Conservation (phyloP, 139 green algal genomes). For the Volvox africanus region DNA sequence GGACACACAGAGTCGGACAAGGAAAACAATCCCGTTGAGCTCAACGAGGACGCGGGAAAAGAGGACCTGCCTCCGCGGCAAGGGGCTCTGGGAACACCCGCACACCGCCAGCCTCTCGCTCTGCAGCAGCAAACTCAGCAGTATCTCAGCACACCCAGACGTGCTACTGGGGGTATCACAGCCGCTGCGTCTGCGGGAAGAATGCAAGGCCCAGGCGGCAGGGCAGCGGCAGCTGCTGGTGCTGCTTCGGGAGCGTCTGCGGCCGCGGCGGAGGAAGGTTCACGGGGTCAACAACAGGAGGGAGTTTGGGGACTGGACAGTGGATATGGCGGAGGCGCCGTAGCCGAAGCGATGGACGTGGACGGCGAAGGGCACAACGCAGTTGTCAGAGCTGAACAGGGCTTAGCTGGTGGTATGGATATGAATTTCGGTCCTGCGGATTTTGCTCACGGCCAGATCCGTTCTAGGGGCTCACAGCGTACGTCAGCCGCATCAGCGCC, state of each 20-base stretch:
- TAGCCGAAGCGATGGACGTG: neutral
- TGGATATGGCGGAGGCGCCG: neutral
- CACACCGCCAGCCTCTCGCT: too few relatives aligned
- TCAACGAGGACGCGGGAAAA: neutral
- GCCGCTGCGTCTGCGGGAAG: neutral
- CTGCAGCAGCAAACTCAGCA: too few relatives aligned
- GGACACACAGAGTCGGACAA: conserved; percentile 1
- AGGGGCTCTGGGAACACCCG: too few relatives aligned
- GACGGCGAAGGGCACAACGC: neutral
- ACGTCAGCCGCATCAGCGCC: neutral
- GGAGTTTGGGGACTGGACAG: too few relatives aligned
- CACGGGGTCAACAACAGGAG: neutral
- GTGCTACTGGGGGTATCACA: neutral
- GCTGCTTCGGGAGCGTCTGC: too few relatives aligned
- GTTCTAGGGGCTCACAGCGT: neutral
- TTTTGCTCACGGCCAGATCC: neutral
- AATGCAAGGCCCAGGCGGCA: too few relatives aligned
- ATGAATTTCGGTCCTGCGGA: neutral
- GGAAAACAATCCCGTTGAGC: neutral
- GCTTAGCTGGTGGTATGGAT: neutral
- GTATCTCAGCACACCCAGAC: too few relatives aligned
- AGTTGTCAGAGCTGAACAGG: neutral
- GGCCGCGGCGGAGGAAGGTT: too few relatives aligned
- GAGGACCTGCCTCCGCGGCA: too few relatives aligned
- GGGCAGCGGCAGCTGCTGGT: too few relatives aligned